These are phyloP conservation scores for Penicillium sp. DNA, from an alignment of 2,329 filamentous ascomycete species.

Conservation along the genomic window DNA sequence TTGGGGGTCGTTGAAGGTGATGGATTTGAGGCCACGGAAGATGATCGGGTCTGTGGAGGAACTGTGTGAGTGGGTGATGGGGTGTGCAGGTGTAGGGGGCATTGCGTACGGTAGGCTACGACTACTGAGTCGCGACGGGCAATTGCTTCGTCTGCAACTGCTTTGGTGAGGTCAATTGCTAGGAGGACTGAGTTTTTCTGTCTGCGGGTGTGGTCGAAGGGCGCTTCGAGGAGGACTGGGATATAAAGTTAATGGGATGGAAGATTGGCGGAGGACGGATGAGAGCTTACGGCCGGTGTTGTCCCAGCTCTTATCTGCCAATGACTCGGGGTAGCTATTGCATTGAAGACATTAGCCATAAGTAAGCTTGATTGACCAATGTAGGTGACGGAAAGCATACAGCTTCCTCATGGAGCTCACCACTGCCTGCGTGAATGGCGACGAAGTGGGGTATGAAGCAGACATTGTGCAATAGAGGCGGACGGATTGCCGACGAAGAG, in stretches of 20 bases:
- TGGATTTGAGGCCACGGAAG: slow-evolving; percentile 80
- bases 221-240: slow-evolving; percentile 60
- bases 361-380: too few relatives aligned
- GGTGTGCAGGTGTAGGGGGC: too few relatives aligned
- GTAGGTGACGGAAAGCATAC: slow-evolving; percentile 44
- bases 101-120: slow-evolving; percentile 86
- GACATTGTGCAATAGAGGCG: too few relatives aligned
- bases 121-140: slow-evolving; percentile 65
- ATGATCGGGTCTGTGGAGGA: slow-evolving; percentile 72
- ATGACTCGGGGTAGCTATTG: slow-evolving; percentile 75
- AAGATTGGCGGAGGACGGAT: too few relatives aligned
- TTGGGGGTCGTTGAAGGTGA: slow-evolving; percentile 76
- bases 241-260: not conserved
- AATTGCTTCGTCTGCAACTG: slow-evolving; percentile 85
- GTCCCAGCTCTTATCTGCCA: slow-evolving; percentile 86
- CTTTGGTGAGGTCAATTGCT: slow-evolving; percentile 81
- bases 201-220: slow-evolving; percentile 48
- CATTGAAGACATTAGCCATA: too few relatives aligned
- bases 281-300: slow-evolving; percentile 66
- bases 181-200: slow-evolving; percentile 63
- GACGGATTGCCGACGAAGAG: slow-evolving; percentile 21
- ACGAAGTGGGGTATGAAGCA: slow-evolving; percentile 27
- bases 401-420: slow-evolving; percentile 70
- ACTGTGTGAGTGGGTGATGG: too few relatives aligned
- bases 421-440: slow-evolving; percentile 59